Base-by-base conservation (phyloP, 345 rosid species). In the Salix suchowensis region DNA sequence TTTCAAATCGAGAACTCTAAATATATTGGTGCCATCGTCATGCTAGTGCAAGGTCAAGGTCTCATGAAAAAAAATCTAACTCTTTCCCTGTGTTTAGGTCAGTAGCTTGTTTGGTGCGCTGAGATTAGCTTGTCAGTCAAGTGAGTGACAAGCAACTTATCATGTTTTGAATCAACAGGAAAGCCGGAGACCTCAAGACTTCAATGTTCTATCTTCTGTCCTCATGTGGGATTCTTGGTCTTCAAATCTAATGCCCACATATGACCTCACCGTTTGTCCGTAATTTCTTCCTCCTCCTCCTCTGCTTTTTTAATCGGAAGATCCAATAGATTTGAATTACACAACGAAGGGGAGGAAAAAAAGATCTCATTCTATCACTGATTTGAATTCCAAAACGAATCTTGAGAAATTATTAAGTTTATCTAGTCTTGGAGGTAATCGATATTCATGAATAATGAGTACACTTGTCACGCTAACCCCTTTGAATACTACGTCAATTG, bases 1-100 rank as follows among this genome's bases (percentile, higher is more conserved):
- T 48, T 48, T 48, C 19, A 48, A 48, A 19, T 16, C 18, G 6
- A 48, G 54, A 48, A 48, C 54, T 15, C 54, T 40, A 40, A 40
- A 40, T 48, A 48, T 68, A 34, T 68, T 32, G 52, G 26, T 62
- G 62, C 66, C 54, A 62, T 66, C 76, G 76, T 83, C 85, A 83
- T 54, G 54, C 39, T 62, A 65, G 36, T 75, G 78, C 76, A 69
- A 76, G 44, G 67, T 62, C 0, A 40, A 48, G 79, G 82, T 74
- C 72, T 74, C 72, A 82, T 32, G n/a, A 76, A 34, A 34, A 34
- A 34, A 34, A 74, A 54, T 73, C 52, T 21, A 73, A 52, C 65
- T 68, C 9, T 2, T 32, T 12, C 7, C 36, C 37, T 28, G 46
- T 66, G 44, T 8, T 18, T 79, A 11, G 3, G 42, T 2, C 7